Evolutionary conservation across 2,329 filamentous ascomycete genomes (phyloP).

Genomic region (Alternaria triticimaculans): DNA sequence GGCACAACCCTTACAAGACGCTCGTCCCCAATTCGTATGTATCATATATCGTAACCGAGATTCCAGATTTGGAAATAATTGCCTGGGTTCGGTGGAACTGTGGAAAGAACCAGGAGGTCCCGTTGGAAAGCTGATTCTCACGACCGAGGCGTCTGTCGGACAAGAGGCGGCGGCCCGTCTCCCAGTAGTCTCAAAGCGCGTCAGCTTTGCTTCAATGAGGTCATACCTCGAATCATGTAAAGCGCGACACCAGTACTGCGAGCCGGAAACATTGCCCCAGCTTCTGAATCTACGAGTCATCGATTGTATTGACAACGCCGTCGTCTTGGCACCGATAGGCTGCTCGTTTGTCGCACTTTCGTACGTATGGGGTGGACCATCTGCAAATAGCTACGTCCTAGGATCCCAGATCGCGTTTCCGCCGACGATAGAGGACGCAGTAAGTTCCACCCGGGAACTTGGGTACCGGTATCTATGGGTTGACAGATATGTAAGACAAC

Average conservation of each 20-base stretch:
- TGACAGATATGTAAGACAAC: neutral
- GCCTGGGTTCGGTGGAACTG: too few relatives aligned
- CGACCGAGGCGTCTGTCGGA: too few relatives aligned
- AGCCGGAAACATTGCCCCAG: accelerated
- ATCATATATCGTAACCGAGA: too few relatives aligned
- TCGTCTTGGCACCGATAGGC: neutral
- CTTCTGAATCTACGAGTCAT: neutral
- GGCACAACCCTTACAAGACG: too few relatives aligned
- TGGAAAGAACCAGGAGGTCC: too few relatives aligned
- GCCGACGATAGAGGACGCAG: neutral
- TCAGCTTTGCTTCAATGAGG: accelerated
- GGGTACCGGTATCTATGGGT: neutral
- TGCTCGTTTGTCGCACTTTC: neutral
- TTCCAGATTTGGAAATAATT: too few relatives aligned
- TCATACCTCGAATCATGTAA: neutral
- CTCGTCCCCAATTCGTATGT: too few relatives aligned
- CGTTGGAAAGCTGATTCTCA: neutral
- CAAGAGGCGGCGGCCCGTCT: accelerated
- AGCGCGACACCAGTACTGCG: neutral
- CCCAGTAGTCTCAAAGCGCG: too few relatives aligned
- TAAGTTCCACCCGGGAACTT: neutral
- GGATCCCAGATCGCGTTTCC: neutral
- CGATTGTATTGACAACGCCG: accelerated
- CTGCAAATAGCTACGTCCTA: neutral
- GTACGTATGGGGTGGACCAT: neutral